These are phyloP conservation scores for Russula virescens DNA, from an alignment of 768 basidiomycete genomes.

Conservation along the genomic window DNA sequence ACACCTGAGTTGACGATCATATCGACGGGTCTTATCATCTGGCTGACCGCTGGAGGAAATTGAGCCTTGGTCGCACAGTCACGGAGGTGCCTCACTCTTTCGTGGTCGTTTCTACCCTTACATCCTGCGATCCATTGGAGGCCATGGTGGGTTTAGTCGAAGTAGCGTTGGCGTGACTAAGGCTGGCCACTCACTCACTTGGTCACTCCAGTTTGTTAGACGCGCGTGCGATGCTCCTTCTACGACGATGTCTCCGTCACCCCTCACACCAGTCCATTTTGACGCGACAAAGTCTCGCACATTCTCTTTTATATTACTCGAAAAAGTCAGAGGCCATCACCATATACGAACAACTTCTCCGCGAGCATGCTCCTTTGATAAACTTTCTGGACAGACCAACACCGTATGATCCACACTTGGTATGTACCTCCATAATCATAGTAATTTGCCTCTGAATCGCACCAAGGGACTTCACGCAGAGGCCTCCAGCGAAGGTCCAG, in stretches of 20 bases:
- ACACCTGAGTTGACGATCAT: slow-evolving; percentile 92
- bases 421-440: neutral
- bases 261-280: neutral
- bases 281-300: neutral
- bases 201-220: neutral
- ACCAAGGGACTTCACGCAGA: neutral
- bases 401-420: neutral
- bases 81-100: slow-evolving; percentile 31
- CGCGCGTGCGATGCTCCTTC: slow-evolving; percentile 7
- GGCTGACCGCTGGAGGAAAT: slow-evolving; percentile 48
- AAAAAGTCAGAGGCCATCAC: slow-evolving; percentile 11
- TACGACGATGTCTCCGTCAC: slow-evolving; percentile 8
- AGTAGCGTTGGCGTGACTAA: neutral
- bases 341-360: slow-evolving; percentile 15
- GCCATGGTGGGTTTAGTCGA: slow-evolving; percentile 17
- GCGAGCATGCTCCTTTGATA: slow-evolving; percentile 15
- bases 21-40: slow-evolving; percentile 83
- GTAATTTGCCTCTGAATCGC: neutral
- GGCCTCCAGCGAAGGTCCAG: neutral
- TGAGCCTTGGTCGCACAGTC: slow-evolving; percentile 5
- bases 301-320: neutral
- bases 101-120: slow-evolving; percentile 41
- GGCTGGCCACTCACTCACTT: neutral
- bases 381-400: slow-evolving; percentile 6
- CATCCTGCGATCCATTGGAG: slow-evolving; percentile 39